These are phyloP conservation scores for Fragilaria radians DNA, from an alignment of 108 stramenopile species.

Conservation along the genomic window DNA sequence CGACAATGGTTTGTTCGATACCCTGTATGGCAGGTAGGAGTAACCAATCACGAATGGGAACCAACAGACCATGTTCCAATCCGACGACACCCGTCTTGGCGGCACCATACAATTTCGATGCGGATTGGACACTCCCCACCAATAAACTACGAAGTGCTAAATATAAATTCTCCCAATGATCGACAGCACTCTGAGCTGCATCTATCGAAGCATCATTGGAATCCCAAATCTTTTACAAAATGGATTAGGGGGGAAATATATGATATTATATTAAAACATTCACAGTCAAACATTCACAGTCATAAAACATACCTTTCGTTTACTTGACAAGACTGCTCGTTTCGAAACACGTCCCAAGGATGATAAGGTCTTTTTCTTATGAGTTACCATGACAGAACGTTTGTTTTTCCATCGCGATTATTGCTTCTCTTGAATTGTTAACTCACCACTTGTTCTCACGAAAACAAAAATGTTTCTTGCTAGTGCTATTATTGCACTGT, in stretches of 20 bases:
- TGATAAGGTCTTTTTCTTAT: too few relatives aligned
- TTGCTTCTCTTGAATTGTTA: too few relatives aligned
- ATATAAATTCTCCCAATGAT: slow-evolving; percentile 55
- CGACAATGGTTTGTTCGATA: slow-evolving; percentile 28
- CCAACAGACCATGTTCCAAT: slow-evolving; percentile 47
- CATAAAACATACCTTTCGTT: slow-evolving; percentile 10
- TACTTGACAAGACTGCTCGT: slow-evolving; percentile 35
- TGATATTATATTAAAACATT: not conserved
- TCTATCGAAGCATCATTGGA: slow-evolving; percentile 49
- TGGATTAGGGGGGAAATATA: not conserved
- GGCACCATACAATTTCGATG: slow-evolving; percentile 33
- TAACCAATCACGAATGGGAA: slow-evolving; percentile 59
- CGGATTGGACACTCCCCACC: slow-evolving; percentile 23
- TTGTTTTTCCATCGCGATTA: too few relatives aligned
- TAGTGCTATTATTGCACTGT: too few relatives aligned
- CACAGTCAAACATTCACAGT: not conserved
- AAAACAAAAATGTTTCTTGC: too few relatives aligned
- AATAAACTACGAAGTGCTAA: slow-evolving; percentile 24
- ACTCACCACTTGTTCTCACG: too few relatives aligned
- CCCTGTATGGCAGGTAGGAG: slow-evolving; percentile 51
- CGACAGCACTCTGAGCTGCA: slow-evolving; percentile 50
- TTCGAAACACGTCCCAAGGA: slow-evolving; percentile 33
- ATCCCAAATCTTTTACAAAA: slow-evolving; percentile 46
- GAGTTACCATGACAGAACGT: too few relatives aligned
- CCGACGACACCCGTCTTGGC: slow-evolving; percentile 38